Percentiles rank a stretch among this genome's conserved stretches.
Conservation (phyloP, 2,329 filamentous ascomycete species). For the Colletotrichum siamense region DNA sequence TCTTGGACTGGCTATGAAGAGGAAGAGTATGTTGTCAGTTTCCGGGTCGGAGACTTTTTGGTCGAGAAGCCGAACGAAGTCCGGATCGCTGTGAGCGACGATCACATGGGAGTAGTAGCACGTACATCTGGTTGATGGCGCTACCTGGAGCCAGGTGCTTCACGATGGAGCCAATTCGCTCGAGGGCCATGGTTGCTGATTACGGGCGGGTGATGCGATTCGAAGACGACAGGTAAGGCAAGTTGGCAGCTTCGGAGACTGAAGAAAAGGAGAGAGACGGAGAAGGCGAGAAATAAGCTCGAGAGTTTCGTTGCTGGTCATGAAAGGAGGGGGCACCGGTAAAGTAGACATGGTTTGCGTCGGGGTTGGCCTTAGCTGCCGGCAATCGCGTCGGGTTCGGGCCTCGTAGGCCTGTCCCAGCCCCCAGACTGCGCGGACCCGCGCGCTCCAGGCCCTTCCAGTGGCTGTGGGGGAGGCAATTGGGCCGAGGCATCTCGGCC, state of each 20-base stretch:
- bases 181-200: constrained; percentile 70
- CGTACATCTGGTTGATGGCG: constrained; percentile 80
- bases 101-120: constrained; percentile 18
- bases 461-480: constrained; percentile 15
- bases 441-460: not conserved
- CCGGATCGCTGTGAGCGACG: not conserved
- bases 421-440: not conserved
- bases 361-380: constrained; percentile 14
- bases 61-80: not conserved
- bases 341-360: constrained; percentile 16
- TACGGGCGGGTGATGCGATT: not conserved
- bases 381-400: constrained; percentile 18
- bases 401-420: not conserved
- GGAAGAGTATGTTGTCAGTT: constrained; percentile 20
- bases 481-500: constrained; percentile 22
- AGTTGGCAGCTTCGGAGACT: not conserved
- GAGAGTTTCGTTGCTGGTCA: not conserved
- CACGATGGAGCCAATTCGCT: constrained; percentile 86
- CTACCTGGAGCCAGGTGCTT: constrained; percentile 82
- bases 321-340: not conserved
- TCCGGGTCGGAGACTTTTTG: not conserved
- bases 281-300: constrained; percentile 7
- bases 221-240: not conserved
- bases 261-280: not conserved
- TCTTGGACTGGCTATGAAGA: constrained; percentile 77